Percentiles rank a stretch among this genome's conserved stretches.
phyloP scores from a whole-genome alignment of 2,329 filamentous ascomycete species.

The Curvularia verruculosa region DNA sequence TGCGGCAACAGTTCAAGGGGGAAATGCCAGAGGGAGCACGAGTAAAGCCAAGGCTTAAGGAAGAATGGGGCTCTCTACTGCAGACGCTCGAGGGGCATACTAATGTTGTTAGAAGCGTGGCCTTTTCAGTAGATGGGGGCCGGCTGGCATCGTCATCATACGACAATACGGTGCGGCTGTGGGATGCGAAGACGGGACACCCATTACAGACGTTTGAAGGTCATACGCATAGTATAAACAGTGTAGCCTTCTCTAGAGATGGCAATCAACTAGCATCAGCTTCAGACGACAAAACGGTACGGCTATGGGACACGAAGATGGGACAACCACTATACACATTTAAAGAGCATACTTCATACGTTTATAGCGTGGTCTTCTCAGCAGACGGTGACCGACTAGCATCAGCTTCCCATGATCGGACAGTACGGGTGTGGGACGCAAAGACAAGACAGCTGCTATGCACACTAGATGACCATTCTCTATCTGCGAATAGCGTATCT shows the following conservation, averaged over 20 bases:
- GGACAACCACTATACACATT: too few species aligned
- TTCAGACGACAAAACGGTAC: too few species aligned
- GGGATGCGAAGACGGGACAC: slow-evolving; percentile 9
- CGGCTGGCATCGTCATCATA: slow-evolving; percentile 13
- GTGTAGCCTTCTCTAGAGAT: too few species aligned
- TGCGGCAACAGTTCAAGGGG: background rate
- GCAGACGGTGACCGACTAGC: background rate
- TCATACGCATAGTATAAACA: too few species aligned
- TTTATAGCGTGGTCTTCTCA: slow-evolving; percentile 4
- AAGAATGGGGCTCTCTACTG: too few species aligned
- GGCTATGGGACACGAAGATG: too few species aligned
- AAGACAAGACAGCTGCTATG: slow-evolving; percentile 18
- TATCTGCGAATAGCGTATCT: slow-evolving; percentile 22
- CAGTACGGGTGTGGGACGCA: background rate
- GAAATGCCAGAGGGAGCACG: slow-evolving; percentile 2
- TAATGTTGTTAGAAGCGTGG: slow-evolving; percentile 19
- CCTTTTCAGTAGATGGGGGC: slow-evolving; percentile 29
- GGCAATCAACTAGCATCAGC: too few species aligned
- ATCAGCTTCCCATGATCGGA: background rate
- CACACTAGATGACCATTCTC: slow-evolving; percentile 31
- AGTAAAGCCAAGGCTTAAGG: too few species aligned
- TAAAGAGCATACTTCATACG: too few species aligned
- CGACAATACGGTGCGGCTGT: slow-evolving; percentile 1
- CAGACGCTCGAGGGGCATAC: background rate
- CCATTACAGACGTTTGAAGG: slow-evolving; percentile 14